A percentile compares a stretch with the other conserved stretches of the same genome.
Evolutionary conservation across 1,139 yeast species (phyloP).

Genomic region (Zygosaccharomyces sapae): DNA sequence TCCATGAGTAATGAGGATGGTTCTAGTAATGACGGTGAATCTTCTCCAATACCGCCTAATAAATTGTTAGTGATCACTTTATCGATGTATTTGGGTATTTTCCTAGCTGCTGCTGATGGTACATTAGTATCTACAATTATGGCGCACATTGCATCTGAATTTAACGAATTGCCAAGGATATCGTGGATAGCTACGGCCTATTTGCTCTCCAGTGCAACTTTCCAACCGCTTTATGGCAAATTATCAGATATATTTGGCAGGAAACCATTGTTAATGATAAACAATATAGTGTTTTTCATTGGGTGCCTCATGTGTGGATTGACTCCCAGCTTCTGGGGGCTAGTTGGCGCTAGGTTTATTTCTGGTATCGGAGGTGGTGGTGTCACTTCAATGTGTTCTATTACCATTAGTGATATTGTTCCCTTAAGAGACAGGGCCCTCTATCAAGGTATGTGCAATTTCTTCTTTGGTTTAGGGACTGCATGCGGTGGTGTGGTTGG

Average conservation of each 20-base stretch:
- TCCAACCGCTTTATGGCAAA: slow-evolving; percentile 80
- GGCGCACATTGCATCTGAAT: slow-evolving; percentile 59
- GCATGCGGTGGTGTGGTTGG: slow-evolving; percentile 70
- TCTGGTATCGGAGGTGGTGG: slow-evolving; percentile 69
- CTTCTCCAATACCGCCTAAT: slow-evolving; percentile 9
- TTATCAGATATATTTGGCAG: slow-evolving; percentile 84
- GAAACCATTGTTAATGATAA: slow-evolving; percentile 47
- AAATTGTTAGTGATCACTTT: slow-evolving; percentile 31
- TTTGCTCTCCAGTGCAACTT: slow-evolving; percentile 55
- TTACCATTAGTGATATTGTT: slow-evolving; percentile 54
- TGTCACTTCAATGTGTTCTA: slow-evolving; percentile 50
- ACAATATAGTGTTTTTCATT: slow-evolving; percentile 47
- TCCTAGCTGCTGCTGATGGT: slow-evolving; percentile 58
- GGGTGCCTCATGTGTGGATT: slow-evolving; percentile 56
- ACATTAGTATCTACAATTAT: slow-evolving; percentile 60
- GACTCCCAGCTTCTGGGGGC: slow-evolving; percentile 48
- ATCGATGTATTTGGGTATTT: slow-evolving; percentile 47
- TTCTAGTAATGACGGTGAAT: not conserved
- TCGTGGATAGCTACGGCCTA: slow-evolving; percentile 63
- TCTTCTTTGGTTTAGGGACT: slow-evolving; percentile 65
- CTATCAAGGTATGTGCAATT: slow-evolving; percentile 59
- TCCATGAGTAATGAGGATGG: slow-evolving; percentile 3
- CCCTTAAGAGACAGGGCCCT: slow-evolving; percentile 56
- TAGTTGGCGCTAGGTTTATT: slow-evolving; percentile 59
- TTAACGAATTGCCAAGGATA: slow-evolving; percentile 50